These are phyloP conservation scores for Schizonepeta tenuifolia DNA, from an alignment of 257 asterid species.

Conservation along the genomic window DNA sequence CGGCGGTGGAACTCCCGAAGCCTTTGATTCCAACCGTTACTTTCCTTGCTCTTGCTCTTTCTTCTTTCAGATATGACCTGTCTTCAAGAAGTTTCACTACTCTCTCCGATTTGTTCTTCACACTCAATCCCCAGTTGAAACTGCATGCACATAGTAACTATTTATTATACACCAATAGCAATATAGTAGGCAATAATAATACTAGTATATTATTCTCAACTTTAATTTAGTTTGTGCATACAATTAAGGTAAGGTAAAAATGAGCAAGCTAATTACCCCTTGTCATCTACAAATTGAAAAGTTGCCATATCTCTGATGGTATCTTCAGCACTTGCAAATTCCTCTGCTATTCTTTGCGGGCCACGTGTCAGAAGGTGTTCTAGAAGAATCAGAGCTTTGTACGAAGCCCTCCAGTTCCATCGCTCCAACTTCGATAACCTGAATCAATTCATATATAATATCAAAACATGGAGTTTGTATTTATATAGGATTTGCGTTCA, in stretches of 20 bases:
- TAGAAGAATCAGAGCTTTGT: slow-evolving; percentile 61
- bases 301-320: slow-evolving; percentile 54
- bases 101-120: slow-evolving; percentile 59
- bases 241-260: no score
- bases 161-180: not conserved
- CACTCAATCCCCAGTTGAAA: slow-evolving; percentile 83
- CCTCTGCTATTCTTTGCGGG: slow-evolving; percentile 77
- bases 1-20: slow-evolving; percentile 60
- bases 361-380: slow-evolving; percentile 88
- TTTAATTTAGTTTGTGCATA: no score
- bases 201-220: not conserved
- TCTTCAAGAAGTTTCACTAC: slow-evolving; percentile 56
- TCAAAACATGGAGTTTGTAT: not conserved
- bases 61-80: slow-evolving; percentile 59
- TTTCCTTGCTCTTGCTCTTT: slow-evolving; percentile 66
- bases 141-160: slow-evolving; percentile 34
- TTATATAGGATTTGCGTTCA: not conserved
- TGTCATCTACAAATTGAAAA: slow-evolving; percentile 62
- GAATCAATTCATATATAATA: slow-evolving; percentile 9
- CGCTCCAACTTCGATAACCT: slow-evolving; percentile 67
- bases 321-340: slow-evolving; percentile 61
- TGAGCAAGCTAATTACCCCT: slow-evolving; percentile 54
- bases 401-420: slow-evolving; percentile 74
- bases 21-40: slow-evolving; percentile 75
- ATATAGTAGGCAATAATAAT: no score